A percentile compares a stretch with the other conserved stretches of the same genome.
phyloP scores from a whole-genome alignment of 1,284 basidiomycete genomes.

The Cerrena zonata region DNA sequence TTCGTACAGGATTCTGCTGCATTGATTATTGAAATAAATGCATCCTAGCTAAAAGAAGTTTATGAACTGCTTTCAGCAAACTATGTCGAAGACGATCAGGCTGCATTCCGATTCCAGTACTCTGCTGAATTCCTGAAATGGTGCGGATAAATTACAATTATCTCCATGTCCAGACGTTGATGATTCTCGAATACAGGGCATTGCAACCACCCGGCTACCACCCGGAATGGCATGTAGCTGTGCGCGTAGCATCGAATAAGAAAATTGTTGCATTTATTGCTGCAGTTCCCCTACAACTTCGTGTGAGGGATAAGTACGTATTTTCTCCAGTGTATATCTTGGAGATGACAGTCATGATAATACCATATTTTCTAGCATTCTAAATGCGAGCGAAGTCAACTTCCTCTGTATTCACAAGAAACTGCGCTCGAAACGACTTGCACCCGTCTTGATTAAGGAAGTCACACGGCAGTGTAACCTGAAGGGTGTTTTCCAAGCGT shows the following conservation, averaged over 20 bases:
- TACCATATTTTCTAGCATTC: constrained; percentile 55
- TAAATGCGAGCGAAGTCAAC: constrained; percentile 87
- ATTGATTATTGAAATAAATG: constrained; percentile 3
- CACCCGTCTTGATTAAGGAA: constrained; percentile 97
- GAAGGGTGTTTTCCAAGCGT: constrained; percentile 90
- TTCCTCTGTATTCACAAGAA: constrained; percentile 99
- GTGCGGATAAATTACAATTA: constrained; percentile 38
- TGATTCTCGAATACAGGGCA: constrained; percentile 56
- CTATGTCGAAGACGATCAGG: constrained; percentile 96
- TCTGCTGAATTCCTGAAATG: constrained; percentile 91
- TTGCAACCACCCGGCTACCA: constrained; percentile 89
- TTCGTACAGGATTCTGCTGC: neutral
- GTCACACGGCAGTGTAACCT: constrained; percentile 91
- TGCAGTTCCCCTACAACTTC: constrained; percentile 83
- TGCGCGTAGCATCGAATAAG: constrained; percentile 83
- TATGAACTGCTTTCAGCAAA: constrained; percentile 88
- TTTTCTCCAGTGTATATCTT: no score
- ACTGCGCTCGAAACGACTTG: constrained; percentile 88
- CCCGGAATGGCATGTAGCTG: constrained; percentile 93
- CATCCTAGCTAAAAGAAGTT: constrained; percentile 76
- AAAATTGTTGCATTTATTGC: constrained; percentile 98
- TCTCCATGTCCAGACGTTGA: neutral
- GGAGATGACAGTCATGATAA: neutral
- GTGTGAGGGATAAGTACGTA: constrained; percentile 74
- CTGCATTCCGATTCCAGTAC: constrained; percentile 94